These are phyloP conservation scores for Ogataea thermomethanolica DNA, from an alignment of 805 yeast genomes.

Conservation along the genomic window DNA sequence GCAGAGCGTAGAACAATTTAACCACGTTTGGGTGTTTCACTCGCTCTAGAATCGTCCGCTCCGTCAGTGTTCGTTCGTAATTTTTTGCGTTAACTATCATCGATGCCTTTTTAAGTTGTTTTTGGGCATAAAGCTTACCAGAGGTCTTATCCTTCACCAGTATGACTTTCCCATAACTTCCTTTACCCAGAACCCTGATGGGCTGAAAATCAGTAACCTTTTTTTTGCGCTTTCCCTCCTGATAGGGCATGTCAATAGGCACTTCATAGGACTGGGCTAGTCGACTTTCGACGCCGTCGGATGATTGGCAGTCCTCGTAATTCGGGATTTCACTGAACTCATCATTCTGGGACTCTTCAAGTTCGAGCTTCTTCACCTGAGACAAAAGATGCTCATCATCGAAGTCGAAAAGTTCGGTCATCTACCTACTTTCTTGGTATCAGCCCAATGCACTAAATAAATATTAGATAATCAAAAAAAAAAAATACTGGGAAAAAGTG, in stretches of 20 bases:
- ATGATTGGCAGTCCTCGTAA: neutral
- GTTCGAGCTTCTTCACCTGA: constrained; percentile 2
- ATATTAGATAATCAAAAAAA: constrained; percentile 2
- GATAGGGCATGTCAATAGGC: constrained; percentile 8
- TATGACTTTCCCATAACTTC: constrained; percentile 85
- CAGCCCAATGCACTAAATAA: neutral
- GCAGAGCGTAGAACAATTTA: constrained; percentile 76
- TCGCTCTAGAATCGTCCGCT: constrained; percentile 66
- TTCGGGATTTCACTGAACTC: neutral
- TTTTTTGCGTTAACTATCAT: constrained; percentile 56
- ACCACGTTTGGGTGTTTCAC: constrained; percentile 81
- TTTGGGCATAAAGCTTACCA: constrained; percentile 75
- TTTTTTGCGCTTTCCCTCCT: constrained; percentile 25
- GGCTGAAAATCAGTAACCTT: constrained; percentile 62
- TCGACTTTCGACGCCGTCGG: constrained; percentile 4
- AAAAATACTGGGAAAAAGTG: constrained; percentile 23
- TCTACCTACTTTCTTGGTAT: constrained; percentile 1
- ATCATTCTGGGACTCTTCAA: constrained; percentile 2
- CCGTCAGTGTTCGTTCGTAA: constrained; percentile 76
- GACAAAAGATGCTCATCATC: constrained; percentile 28
- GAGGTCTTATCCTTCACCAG: constrained; percentile 64
- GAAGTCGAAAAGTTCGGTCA: constrained; percentile 28
- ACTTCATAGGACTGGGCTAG: constrained; percentile 35
- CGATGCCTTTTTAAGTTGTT: constrained; percentile 78
- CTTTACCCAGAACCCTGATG: constrained; percentile 75